These are phyloP conservation scores for Hippophae rhamnoides DNA, from an alignment of 306 rosid species.

Conservation along the genomic window DNA sequence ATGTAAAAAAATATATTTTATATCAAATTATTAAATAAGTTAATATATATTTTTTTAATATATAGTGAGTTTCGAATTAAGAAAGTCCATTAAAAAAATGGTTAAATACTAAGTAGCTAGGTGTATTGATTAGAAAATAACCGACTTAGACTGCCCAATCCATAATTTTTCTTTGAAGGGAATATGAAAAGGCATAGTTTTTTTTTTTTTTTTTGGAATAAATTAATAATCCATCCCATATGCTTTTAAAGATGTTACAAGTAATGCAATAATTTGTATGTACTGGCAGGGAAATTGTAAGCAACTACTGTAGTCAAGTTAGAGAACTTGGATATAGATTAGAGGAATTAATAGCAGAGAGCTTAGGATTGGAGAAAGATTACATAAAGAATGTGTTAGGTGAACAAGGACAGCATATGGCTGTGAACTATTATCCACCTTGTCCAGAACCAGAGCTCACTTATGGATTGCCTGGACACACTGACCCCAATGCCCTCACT, in stretches of 20 bases:
- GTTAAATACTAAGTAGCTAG: too few species aligned
- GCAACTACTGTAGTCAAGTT: constrained; percentile 9
- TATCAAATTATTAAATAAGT: too few species aligned
- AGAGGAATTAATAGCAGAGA: constrained; percentile 20
- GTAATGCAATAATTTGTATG: neutral
- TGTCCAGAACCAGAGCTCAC: constrained; percentile 27
- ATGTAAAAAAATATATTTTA: too few species aligned
- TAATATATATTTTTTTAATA: too few species aligned
- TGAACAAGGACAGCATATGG: constrained; percentile 29
- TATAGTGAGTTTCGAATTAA: too few species aligned
- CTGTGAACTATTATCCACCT: constrained; percentile 20
- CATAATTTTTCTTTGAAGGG: too few species aligned
- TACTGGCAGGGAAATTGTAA: constrained; percentile 9
- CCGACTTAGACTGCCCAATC: too few species aligned
- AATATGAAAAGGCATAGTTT: too few species aligned
- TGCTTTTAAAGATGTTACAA: neutral
- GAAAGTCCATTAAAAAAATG: too few species aligned
- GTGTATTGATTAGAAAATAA: too few species aligned
- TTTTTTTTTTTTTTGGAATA: too few species aligned
- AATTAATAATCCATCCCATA: too few species aligned
- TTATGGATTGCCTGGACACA: constrained; percentile 18
- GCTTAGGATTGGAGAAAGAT: constrained; percentile 19
- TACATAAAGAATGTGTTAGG: constrained; percentile 17
- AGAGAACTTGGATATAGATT: constrained; percentile 13
- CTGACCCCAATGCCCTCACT: constrained; percentile 23